phyloP scores from a whole-genome alignment of 768 basidiomycete genomes.

The Tephrocybe sp. region DNA sequence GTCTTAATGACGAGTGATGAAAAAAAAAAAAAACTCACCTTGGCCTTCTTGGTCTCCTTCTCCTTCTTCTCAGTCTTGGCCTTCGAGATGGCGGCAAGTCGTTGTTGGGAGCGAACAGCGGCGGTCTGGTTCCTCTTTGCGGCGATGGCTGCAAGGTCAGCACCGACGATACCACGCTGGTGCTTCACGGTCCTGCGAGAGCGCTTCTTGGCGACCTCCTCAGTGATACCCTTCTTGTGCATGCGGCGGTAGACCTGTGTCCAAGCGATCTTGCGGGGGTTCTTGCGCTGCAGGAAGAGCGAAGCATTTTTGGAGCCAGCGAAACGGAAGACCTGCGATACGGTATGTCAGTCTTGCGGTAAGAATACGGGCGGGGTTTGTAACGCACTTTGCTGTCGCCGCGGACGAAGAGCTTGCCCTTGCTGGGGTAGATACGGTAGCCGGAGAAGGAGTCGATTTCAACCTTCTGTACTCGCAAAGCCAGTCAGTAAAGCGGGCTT shows the following conservation, averaged over 20 bases:
- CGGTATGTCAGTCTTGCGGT: background rate
- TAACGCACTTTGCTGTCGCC: constrained; percentile 89
- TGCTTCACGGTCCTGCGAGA: constrained; percentile 96
- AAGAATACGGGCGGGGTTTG: background rate
- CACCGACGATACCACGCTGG: constrained; percentile 97
- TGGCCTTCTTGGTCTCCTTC: constrained; percentile 89
- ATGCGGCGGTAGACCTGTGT: constrained; percentile 91
- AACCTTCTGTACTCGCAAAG: constrained; percentile 70
- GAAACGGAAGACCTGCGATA: constrained; percentile 88
- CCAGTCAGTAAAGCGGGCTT: constrained; percentile 13
- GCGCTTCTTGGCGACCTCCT: constrained; percentile 99
- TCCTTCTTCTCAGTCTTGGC: constrained; percentile 97
- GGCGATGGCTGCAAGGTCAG: constrained; percentile 87
- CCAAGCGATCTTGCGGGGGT: constrained; percentile 99
- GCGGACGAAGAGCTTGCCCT: constrained; percentile 94
- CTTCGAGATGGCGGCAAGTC: constrained; percentile 85
- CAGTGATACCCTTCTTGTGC: constrained; percentile 99
- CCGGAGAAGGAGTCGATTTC: constrained; percentile 99
- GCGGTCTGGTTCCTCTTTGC: constrained; percentile 93
- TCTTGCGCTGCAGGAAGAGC: constrained; percentile 98
- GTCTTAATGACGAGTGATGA: background rate
- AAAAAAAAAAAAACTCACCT: constrained; percentile 44
- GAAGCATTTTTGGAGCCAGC: constrained; percentile 90
- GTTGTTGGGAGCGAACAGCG: constrained; percentile 76
- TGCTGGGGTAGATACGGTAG: constrained; percentile 96